Evolutionary conservation across 352 stramenopile species (phyloP).

Genomic region (Aphanomyces invadans): DNA sequence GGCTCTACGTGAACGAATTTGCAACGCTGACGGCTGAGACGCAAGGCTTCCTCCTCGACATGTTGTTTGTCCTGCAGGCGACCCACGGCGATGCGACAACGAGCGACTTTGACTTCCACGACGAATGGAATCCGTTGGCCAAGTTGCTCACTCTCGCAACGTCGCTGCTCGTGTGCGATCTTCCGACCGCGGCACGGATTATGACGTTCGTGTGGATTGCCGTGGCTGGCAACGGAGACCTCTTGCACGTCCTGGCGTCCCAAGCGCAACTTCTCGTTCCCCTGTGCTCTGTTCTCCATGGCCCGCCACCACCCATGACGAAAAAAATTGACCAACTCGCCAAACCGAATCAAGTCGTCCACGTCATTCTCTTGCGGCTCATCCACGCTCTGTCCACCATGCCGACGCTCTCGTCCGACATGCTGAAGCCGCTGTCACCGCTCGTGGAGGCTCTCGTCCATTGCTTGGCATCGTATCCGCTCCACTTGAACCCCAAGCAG

Average conservation of each 20-base stretch:
- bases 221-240: not conserved
- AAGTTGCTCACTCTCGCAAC: not conserved
- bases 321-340: not conserved
- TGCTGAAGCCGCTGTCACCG: not conserved
- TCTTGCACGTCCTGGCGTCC: not conserved
- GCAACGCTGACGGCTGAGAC: not conserved
- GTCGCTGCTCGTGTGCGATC: not conserved
- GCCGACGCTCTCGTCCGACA: not conserved
- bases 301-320: not conserved
- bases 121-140: not conserved
- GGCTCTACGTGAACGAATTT: conserved; percentile 1
- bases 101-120: conserved; percentile 2
- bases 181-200: not conserved
- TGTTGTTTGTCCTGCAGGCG: not conserved
- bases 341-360: not conserved
- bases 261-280: not conserved
- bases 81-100: not conserved
- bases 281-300: not conserved
- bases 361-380: not conserved
- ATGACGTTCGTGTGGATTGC: not conserved
- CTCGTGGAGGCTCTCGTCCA: not conserved
- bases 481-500: not conserved
- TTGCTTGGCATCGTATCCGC: not conserved
- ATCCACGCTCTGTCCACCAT: not conserved
- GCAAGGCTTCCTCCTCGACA: conserved; percentile 1